A percentile compares a stretch with the other conserved stretches of the same genome.
These are phyloP conservation scores for Aquanectria penicillioides DNA, from an alignment of 2,329 filamentous ascomycete species.

Conservation along the genomic window DNA sequence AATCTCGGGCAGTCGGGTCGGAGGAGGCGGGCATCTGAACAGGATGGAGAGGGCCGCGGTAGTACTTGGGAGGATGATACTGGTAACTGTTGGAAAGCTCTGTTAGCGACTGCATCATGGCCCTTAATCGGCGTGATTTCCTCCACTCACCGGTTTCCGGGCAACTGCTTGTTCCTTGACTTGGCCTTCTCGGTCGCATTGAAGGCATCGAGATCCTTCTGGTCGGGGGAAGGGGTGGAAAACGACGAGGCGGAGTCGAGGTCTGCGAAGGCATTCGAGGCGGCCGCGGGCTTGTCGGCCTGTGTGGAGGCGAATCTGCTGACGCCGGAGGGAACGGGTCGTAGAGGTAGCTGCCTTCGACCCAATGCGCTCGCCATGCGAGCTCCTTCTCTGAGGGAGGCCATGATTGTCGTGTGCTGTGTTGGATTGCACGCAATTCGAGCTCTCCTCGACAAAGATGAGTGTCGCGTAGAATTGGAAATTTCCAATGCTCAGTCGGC, in stretches of 20 bases:
- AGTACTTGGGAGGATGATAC: slow-evolving; percentile 93
- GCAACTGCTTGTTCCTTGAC: slow-evolving; percentile 52
- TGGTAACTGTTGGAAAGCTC: slow-evolving; percentile 76
- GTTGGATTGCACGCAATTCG: slow-evolving; percentile 22
- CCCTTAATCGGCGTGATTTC: background rate
- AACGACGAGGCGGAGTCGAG: slow-evolving; percentile 64
- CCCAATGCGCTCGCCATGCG: slow-evolving; percentile 48
- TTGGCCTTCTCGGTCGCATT: slow-evolving; percentile 49
- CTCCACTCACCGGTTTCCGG: slow-evolving; percentile 57
- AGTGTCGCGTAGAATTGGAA: slow-evolving; percentile 43
- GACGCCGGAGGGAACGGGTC: slow-evolving; percentile 37
- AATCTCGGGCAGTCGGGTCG: slow-evolving; percentile 87
- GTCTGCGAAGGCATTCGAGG: slow-evolving; percentile 52
- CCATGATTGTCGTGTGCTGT: slow-evolving; percentile 47
- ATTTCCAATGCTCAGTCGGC: slow-evolving; percentile 44
- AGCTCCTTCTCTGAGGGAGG: slow-evolving; percentile 53
- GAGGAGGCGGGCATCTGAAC: slow-evolving; percentile 89
- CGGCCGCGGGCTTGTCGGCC: slow-evolving; percentile 45
- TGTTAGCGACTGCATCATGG: slow-evolving; percentile 17
- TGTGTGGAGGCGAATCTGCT: slow-evolving; percentile 60
- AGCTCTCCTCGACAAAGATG: slow-evolving; percentile 32
- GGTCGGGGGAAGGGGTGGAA: slow-evolving; percentile 52
- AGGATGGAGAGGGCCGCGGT: slow-evolving; percentile 92
- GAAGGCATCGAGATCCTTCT: slow-evolving; percentile 52
- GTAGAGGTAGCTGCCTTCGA: slow-evolving; percentile 41